Conservation (phyloP, 1,139 yeast species). For the Zygosaccharomyces sapae region DNA sequence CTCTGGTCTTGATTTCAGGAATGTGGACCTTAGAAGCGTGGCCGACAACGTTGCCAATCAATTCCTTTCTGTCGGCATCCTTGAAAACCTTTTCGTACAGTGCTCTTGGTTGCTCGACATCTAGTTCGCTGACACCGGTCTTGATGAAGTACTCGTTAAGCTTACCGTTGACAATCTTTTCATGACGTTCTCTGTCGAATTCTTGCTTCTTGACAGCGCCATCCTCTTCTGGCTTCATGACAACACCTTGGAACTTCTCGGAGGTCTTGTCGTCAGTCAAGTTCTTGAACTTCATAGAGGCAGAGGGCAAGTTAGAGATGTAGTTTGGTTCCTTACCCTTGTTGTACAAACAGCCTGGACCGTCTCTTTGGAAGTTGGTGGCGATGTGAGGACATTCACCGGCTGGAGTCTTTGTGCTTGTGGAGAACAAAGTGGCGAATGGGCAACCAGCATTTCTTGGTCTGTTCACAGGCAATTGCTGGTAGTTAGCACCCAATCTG, state of each 20-base stretch:
- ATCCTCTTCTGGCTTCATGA: slow-evolving; percentile 32
- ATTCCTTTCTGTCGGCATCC: slow-evolving; percentile 36
- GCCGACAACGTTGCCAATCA: slow-evolving; percentile 40
- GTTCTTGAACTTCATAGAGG: slow-evolving; percentile 17
- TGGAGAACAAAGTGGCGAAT: slow-evolving; percentile 20
- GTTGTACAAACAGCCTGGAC: slow-evolving; percentile 32
- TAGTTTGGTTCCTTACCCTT: slow-evolving; percentile 40
- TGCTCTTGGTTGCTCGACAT: slow-evolving; percentile 45
- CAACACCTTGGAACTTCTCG: slow-evolving; percentile 35
- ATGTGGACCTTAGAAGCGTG: slow-evolving; percentile 39
- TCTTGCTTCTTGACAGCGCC: slow-evolving; percentile 26
- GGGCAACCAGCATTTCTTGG: slow-evolving; percentile 42
- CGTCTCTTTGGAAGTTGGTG: slow-evolving; percentile 44
- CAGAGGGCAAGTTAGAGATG: slow-evolving; percentile 27
- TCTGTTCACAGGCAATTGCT: slow-evolving; percentile 57
- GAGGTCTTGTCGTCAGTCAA: slow-evolving; percentile 13
- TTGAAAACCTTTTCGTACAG: slow-evolving; percentile 41
- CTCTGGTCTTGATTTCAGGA: slow-evolving; percentile 37
- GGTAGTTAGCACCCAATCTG: slow-evolving; percentile 53
- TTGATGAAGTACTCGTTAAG: slow-evolving; percentile 38
- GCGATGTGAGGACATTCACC: slow-evolving; percentile 32
- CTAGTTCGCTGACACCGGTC: slow-evolving; percentile 42
- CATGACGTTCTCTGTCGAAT: slow-evolving; percentile 37
- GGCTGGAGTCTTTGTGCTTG: slow-evolving; percentile 13
- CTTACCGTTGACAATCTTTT: slow-evolving; percentile 40